A percentile compares a stretch with the other conserved stretches of the same genome.
phyloP scores from a whole-genome alignment of 306 rosid genomes.

The Astragalus membranaceus region DNA sequence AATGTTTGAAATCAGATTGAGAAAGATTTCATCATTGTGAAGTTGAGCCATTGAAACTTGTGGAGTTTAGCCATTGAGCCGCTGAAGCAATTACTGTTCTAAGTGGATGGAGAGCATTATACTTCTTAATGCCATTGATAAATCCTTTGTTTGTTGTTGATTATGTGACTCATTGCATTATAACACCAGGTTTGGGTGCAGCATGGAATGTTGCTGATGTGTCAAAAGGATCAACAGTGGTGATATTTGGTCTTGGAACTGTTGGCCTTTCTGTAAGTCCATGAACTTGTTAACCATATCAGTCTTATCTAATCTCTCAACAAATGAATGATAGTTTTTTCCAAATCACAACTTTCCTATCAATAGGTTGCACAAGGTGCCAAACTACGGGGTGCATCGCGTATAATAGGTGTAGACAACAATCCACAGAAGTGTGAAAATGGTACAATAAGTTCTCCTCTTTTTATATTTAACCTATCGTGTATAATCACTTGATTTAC shows the following conservation, averaged over 20 bases:
- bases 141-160: not conserved
- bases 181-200: constrained; percentile 71
- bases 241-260: constrained; percentile 94
- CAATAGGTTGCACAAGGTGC: constrained; percentile 90
- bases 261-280: constrained; percentile 91
- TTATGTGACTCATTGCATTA: constrained; percentile 13
- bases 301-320: constrained; percentile 5
- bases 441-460: constrained; percentile 33
- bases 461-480: not conserved
- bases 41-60: not conserved
- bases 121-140: not conserved
- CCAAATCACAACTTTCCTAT: not conserved
- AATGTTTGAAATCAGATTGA: not conserved
- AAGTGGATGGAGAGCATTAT: not conserved
- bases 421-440: constrained; percentile 66
- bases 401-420: constrained; percentile 81
- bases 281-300: not conserved
- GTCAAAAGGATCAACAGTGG: constrained; percentile 80
- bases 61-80: not conserved
- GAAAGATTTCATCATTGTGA: not conserved
- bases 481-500: constrained; percentile 15
- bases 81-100: not conserved
- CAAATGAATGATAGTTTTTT: constrained; percentile 9
- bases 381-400: constrained; percentile 77
- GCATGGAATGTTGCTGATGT: constrained; percentile 96